Conservation (phyloP, 2,329 filamentous ascomycete species). For the Paecilomyces fulvus region DNA sequence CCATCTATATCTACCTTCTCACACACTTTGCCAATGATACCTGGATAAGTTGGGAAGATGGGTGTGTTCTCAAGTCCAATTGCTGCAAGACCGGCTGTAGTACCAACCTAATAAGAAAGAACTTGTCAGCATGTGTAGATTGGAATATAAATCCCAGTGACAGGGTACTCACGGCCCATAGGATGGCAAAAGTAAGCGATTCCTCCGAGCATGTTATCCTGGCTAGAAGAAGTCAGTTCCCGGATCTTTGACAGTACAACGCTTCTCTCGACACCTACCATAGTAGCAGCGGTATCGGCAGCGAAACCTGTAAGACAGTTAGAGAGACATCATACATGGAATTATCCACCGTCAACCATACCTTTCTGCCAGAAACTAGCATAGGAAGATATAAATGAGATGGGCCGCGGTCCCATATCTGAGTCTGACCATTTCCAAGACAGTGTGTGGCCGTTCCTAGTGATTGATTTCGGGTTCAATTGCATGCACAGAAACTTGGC, state of each 20-base stretch:
- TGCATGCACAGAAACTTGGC: not conserved
- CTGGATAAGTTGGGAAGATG: slow-evolving; percentile 2
- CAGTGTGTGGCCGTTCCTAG: slow-evolving; percentile 5
- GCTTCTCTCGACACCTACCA: slow-evolving; percentile 1
- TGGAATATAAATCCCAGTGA: not conserved
- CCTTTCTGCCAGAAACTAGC: slow-evolving; percentile 6
- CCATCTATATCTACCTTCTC: not conserved
- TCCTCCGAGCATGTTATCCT: slow-evolving; percentile 5
- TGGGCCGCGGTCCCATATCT: slow-evolving; percentile 4
- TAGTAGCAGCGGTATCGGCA: slow-evolving; percentile 4
- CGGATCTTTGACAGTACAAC: not conserved
- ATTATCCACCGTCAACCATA: not conserved
- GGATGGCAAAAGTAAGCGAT: slow-evolving; percentile 4
- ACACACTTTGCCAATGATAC: not conserved
- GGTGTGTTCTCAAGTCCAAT: slow-evolving; percentile 3
- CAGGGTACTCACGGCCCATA: slow-evolving; percentile 2
- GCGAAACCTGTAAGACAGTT: slow-evolving; percentile 1
- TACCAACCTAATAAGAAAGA: slow-evolving; percentile 1
- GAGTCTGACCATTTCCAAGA: slow-evolving; percentile 4
- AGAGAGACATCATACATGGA: not conserved
- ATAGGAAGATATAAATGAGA: slow-evolving; percentile 5
- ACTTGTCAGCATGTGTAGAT: not conserved
- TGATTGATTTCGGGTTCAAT: not conserved
- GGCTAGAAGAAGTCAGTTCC: not conserved
- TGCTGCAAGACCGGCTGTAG: slow-evolving; percentile 3